A percentile compares a stretch with the other conserved stretches of the same genome.
phyloP scores from a whole-genome alignment of 2,329 filamentous ascomycete species.

The Diplodia scrobiculata region DNA sequence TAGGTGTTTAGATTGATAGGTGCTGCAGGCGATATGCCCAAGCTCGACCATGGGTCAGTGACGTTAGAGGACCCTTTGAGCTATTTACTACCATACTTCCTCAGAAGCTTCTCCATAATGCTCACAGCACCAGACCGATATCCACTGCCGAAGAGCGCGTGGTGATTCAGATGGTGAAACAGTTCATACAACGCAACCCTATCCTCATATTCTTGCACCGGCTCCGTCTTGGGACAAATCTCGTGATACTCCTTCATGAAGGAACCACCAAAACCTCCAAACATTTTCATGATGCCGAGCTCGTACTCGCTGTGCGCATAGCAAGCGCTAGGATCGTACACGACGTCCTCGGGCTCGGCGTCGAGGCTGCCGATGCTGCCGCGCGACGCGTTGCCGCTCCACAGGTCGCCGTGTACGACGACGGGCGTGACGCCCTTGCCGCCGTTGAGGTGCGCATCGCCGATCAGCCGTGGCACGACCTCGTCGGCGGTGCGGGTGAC shows the following conservation, averaged over 20 bases:
- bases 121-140: slow-evolving; percentile 75
- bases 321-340: slow-evolving; percentile 78
- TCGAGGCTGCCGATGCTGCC: slow-evolving; percentile 61
- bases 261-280: slow-evolving; percentile 74
- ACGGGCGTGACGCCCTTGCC: slow-evolving; percentile 69
- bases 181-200: slow-evolving; percentile 78
- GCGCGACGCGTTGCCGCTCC: slow-evolving; percentile 78
- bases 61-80: background rate
- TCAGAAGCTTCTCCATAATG: slow-evolving; percentile 74
- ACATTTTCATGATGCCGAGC: slow-evolving; percentile 93
- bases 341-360: slow-evolving; percentile 67
- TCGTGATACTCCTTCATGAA: slow-evolving; percentile 79
- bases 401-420: slow-evolving; percentile 88
- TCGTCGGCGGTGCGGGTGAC: slow-evolving; percentile 64
- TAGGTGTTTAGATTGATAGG: too few relatives aligned
- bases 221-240: slow-evolving; percentile 77
- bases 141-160: slow-evolving; percentile 77
- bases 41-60: too few relatives aligned
- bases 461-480: slow-evolving; percentile 77
- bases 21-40: too few relatives aligned
- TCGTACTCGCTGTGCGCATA: slow-evolving; percentile 91
- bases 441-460: slow-evolving; percentile 64
- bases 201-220: slow-evolving; percentile 81
- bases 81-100: slow-evolving; percentile 60
- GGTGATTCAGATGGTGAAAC: slow-evolving; percentile 91